Base-by-base conservation (phyloP, 2,329 filamentous ascomycete genomes). In the Neocatenulostroma microsporum region DNA sequence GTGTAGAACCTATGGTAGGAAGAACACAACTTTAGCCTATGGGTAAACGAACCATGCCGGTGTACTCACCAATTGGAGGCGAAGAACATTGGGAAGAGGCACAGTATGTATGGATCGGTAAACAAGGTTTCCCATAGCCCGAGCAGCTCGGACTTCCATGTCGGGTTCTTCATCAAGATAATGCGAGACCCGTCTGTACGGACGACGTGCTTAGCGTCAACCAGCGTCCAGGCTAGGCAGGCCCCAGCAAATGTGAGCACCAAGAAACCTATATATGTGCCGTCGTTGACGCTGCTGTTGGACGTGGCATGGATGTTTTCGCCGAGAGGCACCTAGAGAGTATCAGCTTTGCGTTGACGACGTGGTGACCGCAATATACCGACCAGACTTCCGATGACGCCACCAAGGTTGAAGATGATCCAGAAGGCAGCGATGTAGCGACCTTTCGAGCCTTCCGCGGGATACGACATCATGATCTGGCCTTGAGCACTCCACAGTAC, bases 321-420 rank as follows among this genome's bases (percentile, higher is more conserved):
- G 45, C 73, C 82, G 4, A 86, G 73, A n/a, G 81, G 80, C 43
- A 86, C 83, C 70, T 74, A 42, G 18, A 7, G 5, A 14, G 4
- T 13, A 12, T 36, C 17, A 27, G 24, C 20, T 12, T 2, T 12
- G 10, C 9, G 12, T 21, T 17, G 9, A 9, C 8, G 26, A 18
- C 10, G 35, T 8, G 14, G 24, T 21, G 29, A 58, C 9, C 9
- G 30, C n/a, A 8, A 8, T 31, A 8, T 5, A 18, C 8, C 5
- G 62, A 77, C 74, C 67, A 79, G 57, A 54, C 80, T 78, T 44
- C 88, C 88, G 60, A 95, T 85, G 43, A 94, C 87, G 52, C 80
- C 87, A 50, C 88, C 88, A 41, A 88, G 62, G 63, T 94, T 94
- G 72, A 94, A 95, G 54, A 95, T 93, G 60, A 87, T 79, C 88